Conservation (phyloP, 1,284 basidiomycete genomes). For the Cryptococcus wingfieldii region DNA sequence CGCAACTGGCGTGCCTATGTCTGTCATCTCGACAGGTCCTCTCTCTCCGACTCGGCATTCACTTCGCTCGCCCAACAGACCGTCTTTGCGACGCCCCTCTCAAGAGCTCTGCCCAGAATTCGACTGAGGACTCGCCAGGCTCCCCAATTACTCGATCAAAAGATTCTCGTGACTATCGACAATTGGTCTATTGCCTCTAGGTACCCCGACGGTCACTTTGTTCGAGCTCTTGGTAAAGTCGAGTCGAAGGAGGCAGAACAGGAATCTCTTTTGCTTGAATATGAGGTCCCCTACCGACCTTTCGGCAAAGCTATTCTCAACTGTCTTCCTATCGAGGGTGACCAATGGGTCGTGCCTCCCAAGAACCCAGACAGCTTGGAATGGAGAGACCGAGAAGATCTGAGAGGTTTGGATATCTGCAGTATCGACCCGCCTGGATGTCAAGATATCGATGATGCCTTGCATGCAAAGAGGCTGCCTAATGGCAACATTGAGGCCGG, state of each 20-base stretch:
- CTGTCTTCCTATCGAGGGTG: constrained; percentile 86
- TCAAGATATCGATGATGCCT: constrained; percentile 97
- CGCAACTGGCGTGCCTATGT: constrained; percentile 97
- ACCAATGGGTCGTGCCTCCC: constrained; percentile 85
- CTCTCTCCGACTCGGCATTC: constrained; percentile 70
- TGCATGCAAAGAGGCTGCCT: constrained; percentile 84
- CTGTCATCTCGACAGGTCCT: constrained; percentile 88
- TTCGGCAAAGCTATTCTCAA: constrained; percentile 92
- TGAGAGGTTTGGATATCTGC: constrained; percentile 82
- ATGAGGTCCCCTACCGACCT: constrained; percentile 92
- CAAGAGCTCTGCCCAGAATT: constrained; percentile 86
- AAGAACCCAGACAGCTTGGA: constrained; percentile 58
- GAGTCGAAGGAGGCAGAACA: constrained; percentile 96
- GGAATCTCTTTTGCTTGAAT: constrained; percentile 89
- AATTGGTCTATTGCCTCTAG: constrained; percentile 80
- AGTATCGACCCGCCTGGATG: constrained; percentile 96
- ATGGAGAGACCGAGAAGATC: constrained; percentile 85
- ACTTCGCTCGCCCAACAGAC: constrained; percentile 85
- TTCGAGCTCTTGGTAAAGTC: constrained; percentile 82
- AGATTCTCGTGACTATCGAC: constrained; percentile 94
- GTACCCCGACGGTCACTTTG: constrained; percentile 97
- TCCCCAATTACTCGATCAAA: constrained; percentile 79
- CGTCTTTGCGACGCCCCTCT: constrained; percentile 92
- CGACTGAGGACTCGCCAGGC: constrained; percentile 93
- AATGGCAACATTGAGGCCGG: constrained; percentile 97